Evolutionary conservation across 2,329 filamentous ascomycete genomes (phyloP).

Genomic region (Pseudocercospora macadamiae): DNA sequence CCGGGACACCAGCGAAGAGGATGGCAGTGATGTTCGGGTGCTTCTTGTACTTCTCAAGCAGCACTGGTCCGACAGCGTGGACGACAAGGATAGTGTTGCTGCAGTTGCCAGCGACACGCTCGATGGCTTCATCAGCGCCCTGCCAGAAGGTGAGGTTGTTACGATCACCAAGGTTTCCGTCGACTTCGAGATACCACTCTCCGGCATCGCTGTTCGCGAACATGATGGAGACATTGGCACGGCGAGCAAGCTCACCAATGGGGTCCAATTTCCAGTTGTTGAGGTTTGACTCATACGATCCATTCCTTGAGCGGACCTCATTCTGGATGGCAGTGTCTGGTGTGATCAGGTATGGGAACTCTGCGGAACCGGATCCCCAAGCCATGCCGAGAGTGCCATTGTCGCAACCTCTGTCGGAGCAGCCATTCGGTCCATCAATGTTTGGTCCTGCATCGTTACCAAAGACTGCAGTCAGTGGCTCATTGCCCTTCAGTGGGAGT

Average conservation of each 20-base stretch:
- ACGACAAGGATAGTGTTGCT: slow-evolving; percentile 38
- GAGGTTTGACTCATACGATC: slow-evolving; percentile 31
- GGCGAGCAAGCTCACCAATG: slow-evolving; percentile 35
- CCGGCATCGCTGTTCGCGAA: slow-evolving; percentile 54
- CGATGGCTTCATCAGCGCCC: slow-evolving; percentile 58
- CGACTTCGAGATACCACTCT: slow-evolving; percentile 54
- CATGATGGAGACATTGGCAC: slow-evolving; percentile 44
- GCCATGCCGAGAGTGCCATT: slow-evolving; percentile 52
- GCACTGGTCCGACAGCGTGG: slow-evolving; percentile 33
- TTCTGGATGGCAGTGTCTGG: slow-evolving; percentile 36
- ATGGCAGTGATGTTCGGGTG: slow-evolving; percentile 39
- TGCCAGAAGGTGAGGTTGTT: slow-evolving; percentile 53
- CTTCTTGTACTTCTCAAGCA: slow-evolving; percentile 36
- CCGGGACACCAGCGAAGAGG: slow-evolving; percentile 36
- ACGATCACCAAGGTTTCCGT: slow-evolving; percentile 49
- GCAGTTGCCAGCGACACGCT: slow-evolving; percentile 51
- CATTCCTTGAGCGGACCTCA: slow-evolving; percentile 28
- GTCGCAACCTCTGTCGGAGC: slow-evolving; percentile 48
- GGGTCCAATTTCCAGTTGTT: slow-evolving; percentile 32
- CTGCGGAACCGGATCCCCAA: slow-evolving; percentile 51
- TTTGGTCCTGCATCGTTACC: slow-evolving; percentile 54
- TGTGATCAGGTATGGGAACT: slow-evolving; percentile 38
- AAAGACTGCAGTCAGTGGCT: slow-evolving; percentile 53
- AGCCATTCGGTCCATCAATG: slow-evolving; percentile 51
- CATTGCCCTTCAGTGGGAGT: slow-evolving; percentile 54